A percentile compares a stretch with the other conserved stretches of the same genome.
These are phyloP conservation scores for Verbena officinalis DNA, from an alignment of 257 asterid species.

Conservation along the genomic window DNA sequence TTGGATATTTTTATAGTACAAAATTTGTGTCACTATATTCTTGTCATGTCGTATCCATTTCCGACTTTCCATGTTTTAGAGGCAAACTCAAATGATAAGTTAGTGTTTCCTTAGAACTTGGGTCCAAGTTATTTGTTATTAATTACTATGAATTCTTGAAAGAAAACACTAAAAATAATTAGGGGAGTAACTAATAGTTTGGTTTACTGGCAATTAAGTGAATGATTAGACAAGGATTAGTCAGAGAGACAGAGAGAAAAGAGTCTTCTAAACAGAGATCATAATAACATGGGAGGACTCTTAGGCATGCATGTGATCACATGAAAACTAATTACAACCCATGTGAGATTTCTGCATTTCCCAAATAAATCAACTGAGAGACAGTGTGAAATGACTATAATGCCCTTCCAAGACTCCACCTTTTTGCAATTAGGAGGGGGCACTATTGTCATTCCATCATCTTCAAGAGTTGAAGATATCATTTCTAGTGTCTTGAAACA, in stretches of 20 bases:
- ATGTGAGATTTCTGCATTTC: slow-evolving; percentile 52
- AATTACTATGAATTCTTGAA: no score
- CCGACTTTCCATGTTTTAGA: no score
- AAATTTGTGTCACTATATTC: no score
- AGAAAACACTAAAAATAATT: neutral
- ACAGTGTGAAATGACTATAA: slow-evolving; percentile 17
- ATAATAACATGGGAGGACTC: slow-evolving; percentile 62
- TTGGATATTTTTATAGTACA: no score
- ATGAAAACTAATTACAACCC: slow-evolving; percentile 59
- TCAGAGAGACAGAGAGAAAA: slow-evolving; percentile 34
- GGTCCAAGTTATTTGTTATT: no score
- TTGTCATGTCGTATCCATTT: no score
- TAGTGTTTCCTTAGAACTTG: no score
- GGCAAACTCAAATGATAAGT: no score
- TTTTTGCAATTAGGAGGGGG: slow-evolving; percentile 33
- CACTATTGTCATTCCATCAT: slow-evolving; percentile 33
- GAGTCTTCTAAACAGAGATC: slow-evolving; percentile 37
- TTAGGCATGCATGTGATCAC: slow-evolving; percentile 80
- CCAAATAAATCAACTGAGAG: slow-evolving; percentile 33
- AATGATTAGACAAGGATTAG: slow-evolving; percentile 42
- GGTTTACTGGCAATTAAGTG: slow-evolving; percentile 27
- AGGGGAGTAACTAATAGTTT: neutral
- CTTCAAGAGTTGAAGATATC: slow-evolving; percentile 38
- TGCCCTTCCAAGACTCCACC: slow-evolving; percentile 34
- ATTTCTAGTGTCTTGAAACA: slow-evolving; percentile 37